Conservation (phyloP, 2,329 filamentous ascomycete species). For the Aspergillus felis region DNA sequence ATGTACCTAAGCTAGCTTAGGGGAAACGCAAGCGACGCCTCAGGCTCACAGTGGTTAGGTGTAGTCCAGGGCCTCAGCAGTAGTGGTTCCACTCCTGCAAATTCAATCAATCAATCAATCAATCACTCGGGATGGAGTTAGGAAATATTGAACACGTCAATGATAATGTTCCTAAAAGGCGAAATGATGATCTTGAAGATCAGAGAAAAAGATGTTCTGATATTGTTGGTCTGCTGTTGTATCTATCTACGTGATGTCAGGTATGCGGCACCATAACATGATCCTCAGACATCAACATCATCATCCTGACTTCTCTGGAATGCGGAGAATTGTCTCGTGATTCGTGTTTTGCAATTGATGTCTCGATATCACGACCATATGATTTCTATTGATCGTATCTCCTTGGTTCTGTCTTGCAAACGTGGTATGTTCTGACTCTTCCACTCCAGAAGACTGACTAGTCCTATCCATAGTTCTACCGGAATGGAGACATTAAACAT, state of each 20-base stretch:
- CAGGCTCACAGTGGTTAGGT: neutral
- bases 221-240: neutral
- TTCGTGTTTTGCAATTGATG: neutral
- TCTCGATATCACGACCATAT: neutral
- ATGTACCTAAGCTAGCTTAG: too few relatives aligned
- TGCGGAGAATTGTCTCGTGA: constrained; percentile 5
- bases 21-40: too few relatives aligned
- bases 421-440: neutral
- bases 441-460: neutral
- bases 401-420: neutral
- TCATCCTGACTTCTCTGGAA: constrained; percentile 5
- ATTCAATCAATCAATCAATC: neutral
- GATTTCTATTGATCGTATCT: neutral
- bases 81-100: neutral
- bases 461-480: neutral
- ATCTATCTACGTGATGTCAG: neutral
- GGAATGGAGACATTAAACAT: neutral
- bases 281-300: neutral
- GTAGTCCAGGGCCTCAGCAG: neutral
- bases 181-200: neutral
- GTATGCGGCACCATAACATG: neutral
- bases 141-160: too few relatives aligned
- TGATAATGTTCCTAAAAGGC: too few relatives aligned
- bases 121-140: neutral
- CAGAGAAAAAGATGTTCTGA: neutral